Base-by-base conservation (phyloP, 768 basidiomycete species). In the Rhodocollybia butyracea region DNA sequence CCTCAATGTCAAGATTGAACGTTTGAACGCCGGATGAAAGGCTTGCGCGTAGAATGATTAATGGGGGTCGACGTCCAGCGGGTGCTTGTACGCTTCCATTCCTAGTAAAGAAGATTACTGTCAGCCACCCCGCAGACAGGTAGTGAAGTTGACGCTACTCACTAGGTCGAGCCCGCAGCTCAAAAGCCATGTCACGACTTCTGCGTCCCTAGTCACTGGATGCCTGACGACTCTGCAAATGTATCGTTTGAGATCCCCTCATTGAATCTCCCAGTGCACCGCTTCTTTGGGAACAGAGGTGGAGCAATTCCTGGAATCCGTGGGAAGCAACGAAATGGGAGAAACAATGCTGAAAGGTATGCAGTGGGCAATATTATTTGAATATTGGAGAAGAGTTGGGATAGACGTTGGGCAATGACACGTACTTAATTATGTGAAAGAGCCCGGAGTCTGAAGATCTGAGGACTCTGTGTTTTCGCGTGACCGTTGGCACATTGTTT, bases 241-340 rank as follows among this genome's bases (percentile, higher is more conserved):
- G 66, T 93, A 95, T 38, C 88, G 75, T 66, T 93, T 90, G 40
- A 95, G 73, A 64, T 94, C 91, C 2, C 89, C 84, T 39, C 78
- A 56, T 79, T 88, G 67, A 94, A 93, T 8, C 90, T 76, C 2
- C 89, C 89, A 0, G 89, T 76, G 59, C 93, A 91, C 60, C 89
- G 87, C 64, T 93, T 93, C 66, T 91, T 90, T 0, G 92, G 92
- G 7, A 94, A 76, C 0, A 89, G 88, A 0, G 92, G 91, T 2
- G 94, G 74, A 3, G 84, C 84, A 29, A 94, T 82, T 0, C 88
- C 88, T 5, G 89, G 89, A 3, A 92, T 79, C 7, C 85, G 60
- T 92, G 87, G 29, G 94, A 76, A 47, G 85, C 76, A 26, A 86
- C 83, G 61, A 95, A 95, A 56, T 94, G 88, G 3, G 91, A 91